Evolutionary conservation across 148 eudicot species (phyloP), one percentile per base, ranked within the genome.

Genomic region (Tetragonia tetragonoides): DNA sequence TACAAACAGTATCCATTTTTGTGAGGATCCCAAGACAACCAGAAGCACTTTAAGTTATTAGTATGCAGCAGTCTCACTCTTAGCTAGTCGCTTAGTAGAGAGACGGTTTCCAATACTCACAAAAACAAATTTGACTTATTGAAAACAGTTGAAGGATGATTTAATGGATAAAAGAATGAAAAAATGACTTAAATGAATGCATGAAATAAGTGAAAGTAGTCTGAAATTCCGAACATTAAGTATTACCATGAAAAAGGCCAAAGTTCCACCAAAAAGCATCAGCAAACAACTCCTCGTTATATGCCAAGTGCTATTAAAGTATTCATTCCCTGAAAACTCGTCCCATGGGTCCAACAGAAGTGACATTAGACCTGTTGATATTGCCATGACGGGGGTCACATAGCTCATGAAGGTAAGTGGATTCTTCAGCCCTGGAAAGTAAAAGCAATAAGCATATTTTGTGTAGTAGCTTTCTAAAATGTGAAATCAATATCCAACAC

Each of bases 251-350:
- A 91, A 90, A 84, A 95, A 95, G 62, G 97, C 99, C 54, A 95
- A 88, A 72, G 91, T 90, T 75, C 99, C 99, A 63, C 99, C 99
- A 81, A 95, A 90, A 81, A 95, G 89, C 99, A 95, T 90, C 78
- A 95, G 89, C 78, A 95, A 87, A 81, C 92, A 89, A 84, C 95
- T 95, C 71, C 92, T 88, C 49, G 65, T 21, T 23, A 91, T 78
- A 84, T 93, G 90, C 89, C 88, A 86, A 60, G 92, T 86, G 87
- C 87, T 93, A 82, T 93, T 78, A 60, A 95, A 95, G 80, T 95
- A 95, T 78, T 42, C 80, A 74, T 82, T 95, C 37, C 56, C 85
- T 56, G 78, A 76, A 78, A 93, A 90, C 66, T 93, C 95, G 72
- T 89, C 78, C 99, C 99, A 95, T 24, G 99, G 99, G 80, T 95